Base-by-base conservation (phyloP, 306 rosid species). In the Begonia loranthoides region DNA sequence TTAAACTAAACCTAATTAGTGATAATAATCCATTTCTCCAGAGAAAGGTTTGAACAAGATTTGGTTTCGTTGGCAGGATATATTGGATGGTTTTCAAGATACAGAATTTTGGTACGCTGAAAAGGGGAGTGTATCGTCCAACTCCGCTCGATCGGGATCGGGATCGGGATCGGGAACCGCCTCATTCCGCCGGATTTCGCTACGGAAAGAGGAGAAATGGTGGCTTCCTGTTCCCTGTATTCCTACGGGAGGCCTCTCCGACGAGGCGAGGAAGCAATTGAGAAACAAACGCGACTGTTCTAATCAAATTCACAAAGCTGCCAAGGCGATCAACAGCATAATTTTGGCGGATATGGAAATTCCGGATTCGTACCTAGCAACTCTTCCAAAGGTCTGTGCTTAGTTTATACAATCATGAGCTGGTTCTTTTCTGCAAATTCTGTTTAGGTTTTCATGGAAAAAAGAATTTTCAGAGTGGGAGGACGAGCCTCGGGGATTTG, bases 161-260 rank as follows among this genome's bases (percentile, higher is more conserved):
- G 87, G 57, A 10, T 51, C 65, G 3, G 53, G 33, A 24, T 66
- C 80, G 13, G 87, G 94, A 28, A 28, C 36, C 36, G 36, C 36
- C 60, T 92, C 99, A 3, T 92, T 92, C 58, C 73, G 99, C 9
- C 79, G 58, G 72, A 54, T 87, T 61, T 54, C 56, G 28, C 46
- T 71, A 63, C 68, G 92, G 60, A 83, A 80, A 63, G 99, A 92
- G 54, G 99, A 86, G 64, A 92, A 92, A 60, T 92, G 99, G 99
- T 92, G 99, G 99, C 55, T 86, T 59, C 99, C 99, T 10, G 73
- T 83, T 52, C 99, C 99, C 28, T 92, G 96, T 68, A 81, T 86
- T 47, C 70, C 65, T 64, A 45, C 80, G 0, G 71, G 69, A 13
- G 99, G 99, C 54, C 78, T 92, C 51, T 74, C 93, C 28, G 87